A percentile compares a stretch with the other conserved stretches of the same genome.
Evolutionary conservation across 176 grass and related monocot species (phyloP).

Genomic region (Paspalum notatum): DNA sequence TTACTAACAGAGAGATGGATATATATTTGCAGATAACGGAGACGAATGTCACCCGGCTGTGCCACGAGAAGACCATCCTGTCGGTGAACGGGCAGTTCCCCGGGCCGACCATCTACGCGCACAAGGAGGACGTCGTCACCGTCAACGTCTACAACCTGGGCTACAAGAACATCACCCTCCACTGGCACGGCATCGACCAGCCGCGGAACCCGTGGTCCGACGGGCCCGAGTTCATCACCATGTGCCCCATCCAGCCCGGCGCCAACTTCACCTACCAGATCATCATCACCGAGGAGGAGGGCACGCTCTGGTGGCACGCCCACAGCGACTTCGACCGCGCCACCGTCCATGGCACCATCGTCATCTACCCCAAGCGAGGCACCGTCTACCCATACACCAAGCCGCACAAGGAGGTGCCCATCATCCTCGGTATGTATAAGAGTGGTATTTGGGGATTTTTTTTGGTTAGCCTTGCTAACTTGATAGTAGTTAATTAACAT

Average conservation of each 20-base stretch:
- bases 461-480: too few relatives aligned
- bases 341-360: conserved; percentile 57
- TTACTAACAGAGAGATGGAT: too few relatives aligned
- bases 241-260: too few relatives aligned
- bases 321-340: conserved; percentile 52
- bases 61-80: too few relatives aligned
- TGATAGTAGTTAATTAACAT: too few relatives aligned
- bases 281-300: too few relatives aligned
- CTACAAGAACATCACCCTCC: conserved; percentile 67
- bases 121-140: conserved; percentile 45
- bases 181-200: conserved; percentile 76
- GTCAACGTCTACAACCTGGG: conserved; percentile 66
- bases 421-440: conserved; percentile 50
- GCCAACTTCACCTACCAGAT: too few relatives aligned
- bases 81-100: conserved; percentile 41
- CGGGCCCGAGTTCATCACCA: too few relatives aligned
- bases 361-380: conserved; percentile 37
- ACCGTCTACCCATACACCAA: conserved; percentile 34
- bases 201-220: not conserved
- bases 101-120: conserved; percentile 57
- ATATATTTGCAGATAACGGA: too few relatives aligned
- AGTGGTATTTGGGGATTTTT: too few relatives aligned
- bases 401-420: conserved; percentile 30
- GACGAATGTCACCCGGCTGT: too few relatives aligned
- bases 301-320: conserved; percentile 19